Conservation (phyloP, 2,329 filamentous ascomycete species). For the Chrysosphaeria jannelii region DNA sequence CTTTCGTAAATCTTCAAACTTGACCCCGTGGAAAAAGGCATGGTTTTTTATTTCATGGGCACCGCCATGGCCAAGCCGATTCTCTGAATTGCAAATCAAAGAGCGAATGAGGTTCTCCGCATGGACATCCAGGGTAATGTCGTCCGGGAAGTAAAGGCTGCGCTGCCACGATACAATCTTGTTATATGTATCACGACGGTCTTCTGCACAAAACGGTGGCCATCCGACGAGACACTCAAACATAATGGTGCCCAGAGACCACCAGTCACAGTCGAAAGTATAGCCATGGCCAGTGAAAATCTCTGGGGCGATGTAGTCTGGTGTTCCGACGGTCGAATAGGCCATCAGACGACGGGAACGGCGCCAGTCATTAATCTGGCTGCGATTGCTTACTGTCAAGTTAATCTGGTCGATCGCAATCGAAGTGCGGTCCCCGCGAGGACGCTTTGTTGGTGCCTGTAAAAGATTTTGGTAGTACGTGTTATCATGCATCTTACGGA, state of each 20-base stretch:
- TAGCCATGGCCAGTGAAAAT: conserved; percentile 95
- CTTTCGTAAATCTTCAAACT: conserved; percentile 72
- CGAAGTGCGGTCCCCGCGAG: conserved; percentile 55
- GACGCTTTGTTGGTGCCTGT: conserved; percentile 43
- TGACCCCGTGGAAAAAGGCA: conserved; percentile 86
- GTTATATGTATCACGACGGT: conserved; percentile 88
- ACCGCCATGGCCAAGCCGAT: conserved; percentile 64
- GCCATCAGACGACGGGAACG: conserved; percentile 87
- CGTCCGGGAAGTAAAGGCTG: conserved; percentile 85
- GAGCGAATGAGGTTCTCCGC: conserved; percentile 81
- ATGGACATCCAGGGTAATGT: conserved; percentile 64
- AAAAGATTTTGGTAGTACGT: conserved; percentile 95
- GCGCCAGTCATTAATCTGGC: conserved; percentile 96
- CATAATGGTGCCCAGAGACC: conserved; percentile 97
- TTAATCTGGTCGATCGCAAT: conserved; percentile 96
- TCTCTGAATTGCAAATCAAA: conserved; percentile 78
- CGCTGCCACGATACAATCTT: conserved; percentile 99
- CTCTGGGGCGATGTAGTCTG: conserved; percentile 94
- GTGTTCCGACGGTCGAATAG: conserved; percentile 92
- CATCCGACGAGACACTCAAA: conserved; percentile 96
- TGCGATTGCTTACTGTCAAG: conserved; percentile 85
- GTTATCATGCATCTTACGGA: conserved; percentile 93
- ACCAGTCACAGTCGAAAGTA: conserved; percentile 95
- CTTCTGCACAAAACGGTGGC: conserved; percentile 96
- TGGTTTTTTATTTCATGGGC: conserved; percentile 83